These are phyloP conservation scores for Bipolaris cookei DNA, from an alignment of 2,329 filamentous ascomycete species.

Conservation along the genomic window DNA sequence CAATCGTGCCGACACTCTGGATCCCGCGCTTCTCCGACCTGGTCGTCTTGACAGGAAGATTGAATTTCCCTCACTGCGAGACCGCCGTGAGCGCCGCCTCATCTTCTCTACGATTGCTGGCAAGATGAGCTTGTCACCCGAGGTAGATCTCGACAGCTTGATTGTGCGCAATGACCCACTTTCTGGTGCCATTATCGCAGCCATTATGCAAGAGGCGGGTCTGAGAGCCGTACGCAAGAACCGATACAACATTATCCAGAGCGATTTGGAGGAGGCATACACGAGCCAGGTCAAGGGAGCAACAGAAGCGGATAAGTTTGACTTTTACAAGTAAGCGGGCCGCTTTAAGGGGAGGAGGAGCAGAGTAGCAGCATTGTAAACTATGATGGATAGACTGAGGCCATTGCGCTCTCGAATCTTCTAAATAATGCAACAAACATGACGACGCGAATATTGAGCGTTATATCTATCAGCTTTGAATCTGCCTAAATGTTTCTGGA, in stretches of 20 bases:
- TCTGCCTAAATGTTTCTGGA: too few species aligned
- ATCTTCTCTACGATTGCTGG: slow-evolving; percentile 97
- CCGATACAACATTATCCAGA: slow-evolving; percentile 98
- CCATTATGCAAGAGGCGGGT: slow-evolving; percentile 99
- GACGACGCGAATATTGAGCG: background rate
- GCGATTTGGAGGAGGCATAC: slow-evolving; percentile 95
- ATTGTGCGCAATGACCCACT: slow-evolving; percentile 97
- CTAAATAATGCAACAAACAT: slow-evolving; percentile 4
- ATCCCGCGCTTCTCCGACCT: slow-evolving; percentile 91
- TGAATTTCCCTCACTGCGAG: slow-evolving; percentile 93
- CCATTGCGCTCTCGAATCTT: slow-evolving; percentile 2
- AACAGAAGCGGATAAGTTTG: slow-evolving; percentile 75
- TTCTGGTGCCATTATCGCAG: slow-evolving; percentile 93
- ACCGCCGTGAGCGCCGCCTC: slow-evolving; percentile 90
- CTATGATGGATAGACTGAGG: slow-evolving; percentile 28
- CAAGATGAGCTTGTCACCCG: slow-evolving; percentile 96
- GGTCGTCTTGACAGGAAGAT: slow-evolving; percentile 98
- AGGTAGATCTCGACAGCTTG: slow-evolving; percentile 93
- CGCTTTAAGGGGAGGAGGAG: slow-evolving; percentile 1
- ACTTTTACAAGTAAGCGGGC: slow-evolving; percentile 61
- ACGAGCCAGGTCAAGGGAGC: slow-evolving; percentile 92
- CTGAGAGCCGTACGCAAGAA: slow-evolving; percentile 95
- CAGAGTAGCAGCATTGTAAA: slow-evolving; percentile 26
- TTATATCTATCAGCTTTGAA: background rate
- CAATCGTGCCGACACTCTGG: slow-evolving; percentile 95